Evolutionary conservation across 345 rosid genomes (phyloP), one percentile per base, ranked within the genome.

Genomic region (Abelmoschus esculentus): DNA sequence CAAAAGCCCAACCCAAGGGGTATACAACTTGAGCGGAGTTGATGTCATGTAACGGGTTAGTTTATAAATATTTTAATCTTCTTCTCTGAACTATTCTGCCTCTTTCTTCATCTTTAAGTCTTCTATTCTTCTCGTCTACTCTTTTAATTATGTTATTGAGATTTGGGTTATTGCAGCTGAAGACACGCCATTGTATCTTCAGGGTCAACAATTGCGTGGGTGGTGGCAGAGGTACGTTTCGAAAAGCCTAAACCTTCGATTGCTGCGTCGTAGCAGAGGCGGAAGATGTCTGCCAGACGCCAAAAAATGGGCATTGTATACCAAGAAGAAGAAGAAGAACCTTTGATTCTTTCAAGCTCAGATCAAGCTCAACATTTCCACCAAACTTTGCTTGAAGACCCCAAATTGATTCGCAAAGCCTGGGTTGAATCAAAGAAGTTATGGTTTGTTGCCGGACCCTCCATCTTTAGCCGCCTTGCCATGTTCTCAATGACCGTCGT

Each of bases 381-480:
- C 7, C 40, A 36, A 36, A 7, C 40, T 36, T 36, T 36, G 40
- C 40, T 36, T 36, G 34, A 22, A 28, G 61, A 32, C 18, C 54
- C 58, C 28, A 50, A 57, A 29, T 70, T 74, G 61, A 57, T 78
- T 32, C 34, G 60, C 19, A 74, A 71, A 49, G 42, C 38, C 12
- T 78, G 78, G 79, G 28, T 59, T 28, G 87, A 86, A 63, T 80
- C 86, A 1, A 80, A 78, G 73, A 66, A 80, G 70, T 14, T 82
- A 47, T 86, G 87, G 87, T 72, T 67, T 34, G 52, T 83, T 36
- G 90, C 82, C 0, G 87, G 83, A 36, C 90, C 85, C 40, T 77
- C 87, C 17, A 82, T 83, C 67, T 82, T 83, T 79, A 80, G 80
- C 77, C 85, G 85, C 63, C 73, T 83, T 47, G 82, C 89, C 64